Evolutionary conservation across 768 basidiomycete genomes (phyloP).

Genomic region (Lentinula guzmanii): DNA sequence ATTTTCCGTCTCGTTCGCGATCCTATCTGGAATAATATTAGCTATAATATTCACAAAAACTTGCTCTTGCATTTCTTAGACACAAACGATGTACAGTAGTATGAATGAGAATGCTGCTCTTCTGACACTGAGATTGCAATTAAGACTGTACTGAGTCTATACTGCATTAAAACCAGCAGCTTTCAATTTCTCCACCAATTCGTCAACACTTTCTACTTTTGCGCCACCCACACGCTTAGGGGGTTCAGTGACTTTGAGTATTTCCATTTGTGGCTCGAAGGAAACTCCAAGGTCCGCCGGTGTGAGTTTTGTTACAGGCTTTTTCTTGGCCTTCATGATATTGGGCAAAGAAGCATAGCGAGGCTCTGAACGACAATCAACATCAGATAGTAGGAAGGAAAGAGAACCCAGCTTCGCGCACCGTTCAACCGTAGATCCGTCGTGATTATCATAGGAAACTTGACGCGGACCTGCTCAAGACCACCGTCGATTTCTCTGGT

Average conservation of each 20-base stretch:
- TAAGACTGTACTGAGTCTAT: constrained; percentile 8
- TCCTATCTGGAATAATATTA: not conserved
- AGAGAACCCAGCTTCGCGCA: constrained; percentile 18
- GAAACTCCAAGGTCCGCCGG: constrained; percentile 80
- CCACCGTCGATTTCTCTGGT: constrained; percentile 95
- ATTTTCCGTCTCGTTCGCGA: not conserved
- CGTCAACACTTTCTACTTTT: constrained; percentile 89
- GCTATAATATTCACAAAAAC: no score
- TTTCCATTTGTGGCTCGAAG: constrained; percentile 77
- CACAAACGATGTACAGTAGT: no score
- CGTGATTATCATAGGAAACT: constrained; percentile 81
- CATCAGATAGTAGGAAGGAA: not conserved
- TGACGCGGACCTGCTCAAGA: constrained; percentile 72
- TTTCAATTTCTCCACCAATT: constrained; percentile 83
- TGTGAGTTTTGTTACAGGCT: constrained; percentile 80
- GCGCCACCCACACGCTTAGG: constrained; percentile 86
- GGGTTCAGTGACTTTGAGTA: constrained; percentile 84
- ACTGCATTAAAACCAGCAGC: constrained; percentile 64
- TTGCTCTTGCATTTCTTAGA: no score
- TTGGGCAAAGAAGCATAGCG: constrained; percentile 96
- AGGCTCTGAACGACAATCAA: constrained; percentile 52
- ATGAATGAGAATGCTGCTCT: no score
- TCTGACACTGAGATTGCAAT: not conserved
- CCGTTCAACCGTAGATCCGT: constrained; percentile 75
- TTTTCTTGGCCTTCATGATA: constrained; percentile 99